Evolutionary conservation across 139 green algal genomes (phyloP), one percentile per base, ranked within the genome.

Genomic region (Spirogloea muscicola): DNA sequence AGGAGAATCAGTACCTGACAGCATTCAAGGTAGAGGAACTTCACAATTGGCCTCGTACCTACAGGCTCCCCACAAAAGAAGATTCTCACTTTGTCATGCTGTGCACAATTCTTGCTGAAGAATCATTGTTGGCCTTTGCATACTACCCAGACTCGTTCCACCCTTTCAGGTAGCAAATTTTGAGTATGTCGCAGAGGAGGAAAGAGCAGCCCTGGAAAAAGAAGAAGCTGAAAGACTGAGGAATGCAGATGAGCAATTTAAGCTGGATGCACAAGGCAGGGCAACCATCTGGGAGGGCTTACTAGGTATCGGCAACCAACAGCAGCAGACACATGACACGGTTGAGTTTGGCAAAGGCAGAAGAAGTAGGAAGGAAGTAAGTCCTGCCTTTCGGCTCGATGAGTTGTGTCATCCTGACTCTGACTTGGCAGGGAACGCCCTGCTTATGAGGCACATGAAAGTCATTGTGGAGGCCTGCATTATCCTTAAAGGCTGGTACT

Each of bases 11-110:
- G 42, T 80, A 84, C 72, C 62, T 84, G 16, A 49, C 76, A 27
- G 74, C 77, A 0, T 84, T 84, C 58, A 84, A 84, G 72, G 76
- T 83, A 72, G 0, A 6, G 0, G n/a, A 61, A 61, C 2, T 49
- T 10, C n/a, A 4, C 27, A 67, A 67, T 42, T 67, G 3, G 27
- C 27, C 58, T 67, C 37, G 27, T 69, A n/a, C 58, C 37, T 67
- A 21, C 37, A 31, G 3, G 27, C 3, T 21, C 58, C 34, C 36
- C 6, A 68, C 34, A 2, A 38, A 3, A 21, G 25, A n/a, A 38
- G 36, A 21, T 59, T 31, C 18, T 68, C 33, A 1, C 25, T 68
- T 16, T 68, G 29, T 0, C 25, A 64, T 34, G 59, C 59, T 3
- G 59, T 43, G 7, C 43, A 71, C 7, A n/a, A 21, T 21, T 55